phyloP scores from a whole-genome alignment of 2,329 filamentous ascomycete species.

The Fusarium coicis region DNA sequence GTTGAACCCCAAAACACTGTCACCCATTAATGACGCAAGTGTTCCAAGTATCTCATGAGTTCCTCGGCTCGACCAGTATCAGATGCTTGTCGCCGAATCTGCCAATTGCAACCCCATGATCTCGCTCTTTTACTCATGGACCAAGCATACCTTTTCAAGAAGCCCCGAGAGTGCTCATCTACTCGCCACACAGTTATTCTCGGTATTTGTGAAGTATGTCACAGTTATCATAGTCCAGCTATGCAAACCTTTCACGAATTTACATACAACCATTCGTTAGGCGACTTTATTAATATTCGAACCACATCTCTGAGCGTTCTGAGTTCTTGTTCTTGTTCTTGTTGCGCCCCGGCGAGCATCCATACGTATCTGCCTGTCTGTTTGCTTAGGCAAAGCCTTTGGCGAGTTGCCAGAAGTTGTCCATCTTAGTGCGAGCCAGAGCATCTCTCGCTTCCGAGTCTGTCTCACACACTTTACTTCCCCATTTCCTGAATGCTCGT shows the following conservation, averaged over 20 bases:
- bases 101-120: slow-evolving; percentile 5
- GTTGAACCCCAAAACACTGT: background rate
- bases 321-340: background rate
- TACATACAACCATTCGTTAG: background rate
- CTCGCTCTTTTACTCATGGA: background rate
- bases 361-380: background rate
- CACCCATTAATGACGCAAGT: background rate
- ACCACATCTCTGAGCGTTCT: background rate
- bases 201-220: background rate
- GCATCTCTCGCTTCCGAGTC: slow-evolving; percentile 88
- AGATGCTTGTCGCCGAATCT: slow-evolving; percentile 3
- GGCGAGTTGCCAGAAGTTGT: slow-evolving; percentile 93
- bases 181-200: background rate
- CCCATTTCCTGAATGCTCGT: slow-evolving; percentile 86
- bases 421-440: slow-evolving; percentile 84
- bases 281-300: background rate
- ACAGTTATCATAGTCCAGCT: background rate
- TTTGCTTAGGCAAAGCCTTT: slow-evolving; percentile 63
- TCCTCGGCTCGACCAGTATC: slow-evolving; percentile 11
- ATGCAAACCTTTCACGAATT: background rate
- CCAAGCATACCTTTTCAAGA: background rate
- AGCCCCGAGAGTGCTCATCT: background rate
- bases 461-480: slow-evolving; percentile 90
- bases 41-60: background rate
- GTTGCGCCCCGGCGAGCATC: background rate